Conservation (phyloP, 2,329 filamentous ascomycete species). For the Colletotrichum brevisporum region DNA sequence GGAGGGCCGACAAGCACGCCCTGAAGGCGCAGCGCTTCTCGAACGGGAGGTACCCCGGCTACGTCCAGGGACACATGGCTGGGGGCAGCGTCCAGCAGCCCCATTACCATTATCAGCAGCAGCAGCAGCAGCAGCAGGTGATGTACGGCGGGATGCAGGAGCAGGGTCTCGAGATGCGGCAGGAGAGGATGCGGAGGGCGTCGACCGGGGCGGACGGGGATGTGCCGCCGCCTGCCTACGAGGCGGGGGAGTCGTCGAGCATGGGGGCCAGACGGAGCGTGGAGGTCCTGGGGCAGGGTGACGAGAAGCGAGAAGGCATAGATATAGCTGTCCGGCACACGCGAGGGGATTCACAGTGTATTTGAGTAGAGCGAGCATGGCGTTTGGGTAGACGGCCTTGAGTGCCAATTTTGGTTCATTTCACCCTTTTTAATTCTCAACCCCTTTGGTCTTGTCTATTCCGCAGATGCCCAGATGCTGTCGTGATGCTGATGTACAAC, state of each 20-base stretch:
- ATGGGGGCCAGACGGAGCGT: conserved; percentile 21
- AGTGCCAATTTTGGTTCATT: conserved; percentile 15
- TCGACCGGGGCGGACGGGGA: conserved; percentile 18
- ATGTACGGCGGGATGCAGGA: conserved; percentile 1
- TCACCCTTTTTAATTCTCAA: conserved; percentile 18
- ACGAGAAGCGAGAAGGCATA: conserved; percentile 14
- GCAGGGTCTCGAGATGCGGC: conserved; percentile 16
- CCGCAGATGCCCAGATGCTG: conserved; percentile 37
- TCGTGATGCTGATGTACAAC: conserved; percentile 40
- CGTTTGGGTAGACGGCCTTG: conserved; percentile 15
- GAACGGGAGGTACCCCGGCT: conserved; percentile 6
- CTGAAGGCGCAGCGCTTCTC: conserved; percentile 28
- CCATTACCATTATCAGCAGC: neutral
- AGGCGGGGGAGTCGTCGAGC: conserved; percentile 10
- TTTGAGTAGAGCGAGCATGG: conserved; percentile 18
- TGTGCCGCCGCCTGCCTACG: conserved; percentile 36
- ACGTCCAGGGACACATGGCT: neutral
- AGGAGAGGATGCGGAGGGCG: conserved; percentile 8
- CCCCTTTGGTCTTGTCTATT: conserved; percentile 31
- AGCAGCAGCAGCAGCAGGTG: neutral
- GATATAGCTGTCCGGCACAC: neutral
- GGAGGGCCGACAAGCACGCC: conserved; percentile 21
- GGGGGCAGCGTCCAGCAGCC: neutral
- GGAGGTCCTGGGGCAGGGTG: conserved; percentile 15
- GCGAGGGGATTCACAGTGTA: neutral